phyloP scores from a whole-genome alignment of 2,329 filamentous ascomycete species.

The Ophiostoma sp. region DNA sequence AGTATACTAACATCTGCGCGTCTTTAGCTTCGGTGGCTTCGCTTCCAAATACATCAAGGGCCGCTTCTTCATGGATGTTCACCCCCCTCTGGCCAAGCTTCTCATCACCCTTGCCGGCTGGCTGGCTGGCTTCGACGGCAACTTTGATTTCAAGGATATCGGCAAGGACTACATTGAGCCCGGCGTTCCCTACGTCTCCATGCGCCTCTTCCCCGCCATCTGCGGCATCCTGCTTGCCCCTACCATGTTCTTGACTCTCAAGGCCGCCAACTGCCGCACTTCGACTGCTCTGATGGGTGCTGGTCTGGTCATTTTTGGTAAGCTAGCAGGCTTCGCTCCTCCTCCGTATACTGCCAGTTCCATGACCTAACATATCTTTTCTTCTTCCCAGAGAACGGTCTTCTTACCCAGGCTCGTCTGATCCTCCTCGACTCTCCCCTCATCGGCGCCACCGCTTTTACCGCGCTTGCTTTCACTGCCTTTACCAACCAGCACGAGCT shows the following conservation, averaged over 20 bases:
- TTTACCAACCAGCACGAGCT: slow-evolving; percentile 97
- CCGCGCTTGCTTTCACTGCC: slow-evolving; percentile 80
- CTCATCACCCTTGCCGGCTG: slow-evolving; percentile 92
- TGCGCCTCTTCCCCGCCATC: slow-evolving; percentile 88
- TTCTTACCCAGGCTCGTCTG: slow-evolving; percentile 88
- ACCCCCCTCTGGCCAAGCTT: slow-evolving; percentile 93
- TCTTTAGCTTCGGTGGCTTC: slow-evolving; percentile 83
- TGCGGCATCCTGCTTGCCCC: slow-evolving; percentile 85
- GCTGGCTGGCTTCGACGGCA: slow-evolving; percentile 88
- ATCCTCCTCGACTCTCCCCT: slow-evolving; percentile 95
- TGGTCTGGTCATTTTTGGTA: slow-evolving; percentile 84
- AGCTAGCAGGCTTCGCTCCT: neutral
- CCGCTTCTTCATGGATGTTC: slow-evolving; percentile 99
- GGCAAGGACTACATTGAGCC: slow-evolving; percentile 97
- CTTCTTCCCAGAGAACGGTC: slow-evolving; percentile 73
- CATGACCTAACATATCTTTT: neutral
- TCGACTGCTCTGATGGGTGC: slow-evolving; percentile 78
- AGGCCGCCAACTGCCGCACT: slow-evolving; percentile 82
- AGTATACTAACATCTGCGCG: slow-evolving; percentile 15
- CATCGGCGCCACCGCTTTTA: slow-evolving; percentile 88
- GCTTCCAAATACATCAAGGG: slow-evolving; percentile 99
- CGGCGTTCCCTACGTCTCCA: slow-evolving; percentile 91
- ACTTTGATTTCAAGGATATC: slow-evolving; percentile 99
- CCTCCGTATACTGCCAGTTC: neutral
- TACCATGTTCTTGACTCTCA: slow-evolving; percentile 90